Percentiles rank a stretch among this genome's conserved stretches.
Evolutionary conservation across 352 stramenopile species (phyloP).

Genomic region (Pelagophyceae sp.): DNA sequence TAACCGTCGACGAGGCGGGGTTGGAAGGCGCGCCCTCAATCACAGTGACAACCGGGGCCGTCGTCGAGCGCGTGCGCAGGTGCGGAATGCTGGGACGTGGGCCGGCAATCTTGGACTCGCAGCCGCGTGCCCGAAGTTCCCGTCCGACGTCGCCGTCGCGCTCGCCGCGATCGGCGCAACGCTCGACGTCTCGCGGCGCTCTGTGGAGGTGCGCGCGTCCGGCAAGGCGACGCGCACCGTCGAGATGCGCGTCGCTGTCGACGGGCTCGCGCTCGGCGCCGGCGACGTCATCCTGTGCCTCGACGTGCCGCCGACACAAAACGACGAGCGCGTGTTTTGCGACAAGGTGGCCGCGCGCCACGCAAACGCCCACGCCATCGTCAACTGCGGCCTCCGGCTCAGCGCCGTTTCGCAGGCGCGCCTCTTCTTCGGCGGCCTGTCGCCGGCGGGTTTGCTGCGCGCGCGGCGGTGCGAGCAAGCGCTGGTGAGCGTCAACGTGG

Average conservation of each 20-base stretch:
- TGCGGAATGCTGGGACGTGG: constrained; percentile 45
- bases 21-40: too few relatives aligned
- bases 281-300: neutral
- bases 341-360: constrained; percentile 50
- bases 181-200: constrained; percentile 26
- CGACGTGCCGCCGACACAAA: neutral
- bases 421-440: constrained; percentile 42
- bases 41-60: too few relatives aligned
- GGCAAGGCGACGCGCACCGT: neutral
- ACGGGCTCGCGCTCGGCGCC: neutral
- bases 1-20: too few relatives aligned
- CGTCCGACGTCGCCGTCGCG: constrained; percentile 45
- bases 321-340: constrained; percentile 17
- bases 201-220: too few relatives aligned
- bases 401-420: constrained; percentile 29
- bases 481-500: neutral
- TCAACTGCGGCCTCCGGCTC: constrained; percentile 46
- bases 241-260: neutral
- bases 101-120: constrained; percentile 42
- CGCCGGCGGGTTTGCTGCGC: neutral
- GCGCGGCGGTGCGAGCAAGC: neutral
- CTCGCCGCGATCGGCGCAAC: constrained; percentile 41
- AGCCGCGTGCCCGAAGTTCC: constrained; percentile 44
- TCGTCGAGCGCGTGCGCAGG: constrained; percentile 58
- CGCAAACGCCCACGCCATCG: constrained; percentile 51